A percentile compares a stretch with the other conserved stretches of the same genome.
Conservation (phyloP, 192 early-diverging fungal genomes). For the Umbelopsis sp. region DNA sequence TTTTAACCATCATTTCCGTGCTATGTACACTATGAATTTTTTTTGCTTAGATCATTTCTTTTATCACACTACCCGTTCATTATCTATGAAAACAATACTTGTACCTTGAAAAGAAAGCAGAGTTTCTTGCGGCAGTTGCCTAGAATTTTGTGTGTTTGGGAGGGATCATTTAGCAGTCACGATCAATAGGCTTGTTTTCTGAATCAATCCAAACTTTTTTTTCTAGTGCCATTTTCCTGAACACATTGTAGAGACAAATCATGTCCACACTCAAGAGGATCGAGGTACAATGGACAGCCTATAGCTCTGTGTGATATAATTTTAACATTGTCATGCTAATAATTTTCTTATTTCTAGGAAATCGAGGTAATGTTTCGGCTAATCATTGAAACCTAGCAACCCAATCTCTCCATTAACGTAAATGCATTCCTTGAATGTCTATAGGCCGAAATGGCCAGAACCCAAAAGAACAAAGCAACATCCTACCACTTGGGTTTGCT, state of each 20-base stretch:
- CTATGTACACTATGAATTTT: too few relatives aligned
- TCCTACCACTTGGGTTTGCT: conserved; percentile 89
- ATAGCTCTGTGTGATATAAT: neutral
- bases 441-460: conserved; percentile 85
- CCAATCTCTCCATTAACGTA: conserved; percentile 20
- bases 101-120: too few relatives aligned
- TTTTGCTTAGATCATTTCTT: too few relatives aligned
- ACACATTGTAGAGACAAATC: conserved; percentile 5
- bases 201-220: neutral
- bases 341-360: conserved; percentile 19
- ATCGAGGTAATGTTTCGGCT: conserved; percentile 33
- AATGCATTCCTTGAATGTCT: neutral
- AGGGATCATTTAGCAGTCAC: conserved; percentile 10
- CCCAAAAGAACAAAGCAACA: conserved; percentile 97
- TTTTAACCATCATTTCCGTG: too few relatives aligned
- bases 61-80: too few relatives aligned
- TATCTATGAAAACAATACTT: neutral
- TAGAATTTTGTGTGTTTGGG: too few relatives aligned
- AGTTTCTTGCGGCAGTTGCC: too few relatives aligned
- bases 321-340: neutral
- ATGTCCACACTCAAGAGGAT: conserved; percentile 6
- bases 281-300: neutral
- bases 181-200: neutral
- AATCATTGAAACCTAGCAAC: conserved; percentile 4
- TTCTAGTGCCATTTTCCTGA: neutral